These are phyloP conservation scores for Syzygium malaccense DNA, from an alignment of 441 rosid genomes.

Conservation along the genomic window DNA sequence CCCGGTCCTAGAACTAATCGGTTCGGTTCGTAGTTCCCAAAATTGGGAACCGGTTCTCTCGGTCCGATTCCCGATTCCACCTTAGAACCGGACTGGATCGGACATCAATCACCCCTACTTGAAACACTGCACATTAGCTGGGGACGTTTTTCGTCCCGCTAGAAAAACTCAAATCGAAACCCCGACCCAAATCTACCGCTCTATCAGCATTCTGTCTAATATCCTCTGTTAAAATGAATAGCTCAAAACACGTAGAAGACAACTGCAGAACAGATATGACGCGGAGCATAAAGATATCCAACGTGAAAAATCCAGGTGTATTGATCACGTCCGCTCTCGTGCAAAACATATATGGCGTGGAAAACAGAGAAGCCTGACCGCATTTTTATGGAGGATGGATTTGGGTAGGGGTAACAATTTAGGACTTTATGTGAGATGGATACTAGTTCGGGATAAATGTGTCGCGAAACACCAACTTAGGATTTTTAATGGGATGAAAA, in stretches of 20 bases:
- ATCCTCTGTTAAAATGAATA: neutral
- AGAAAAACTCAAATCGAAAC: neutral
- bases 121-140: neutral
- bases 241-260: rapidly evolving
- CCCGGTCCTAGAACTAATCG: too few species aligned
- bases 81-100: too few species aligned
- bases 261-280: neutral
- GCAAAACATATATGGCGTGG: neutral
- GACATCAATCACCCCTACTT: too few species aligned
- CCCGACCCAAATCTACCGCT: neutral
- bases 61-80: too few species aligned
- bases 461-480: rapidly evolving
- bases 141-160: neutral
- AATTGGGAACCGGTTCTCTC: too few species aligned
- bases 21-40: too few species aligned
- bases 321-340: neutral
- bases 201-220: neutral
- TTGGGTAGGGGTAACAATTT: neutral
- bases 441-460: rapidly evolving
- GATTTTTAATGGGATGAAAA: neutral
- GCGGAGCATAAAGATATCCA: neutral
- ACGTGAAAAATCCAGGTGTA: neutral
- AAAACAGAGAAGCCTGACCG: rapidly evolving
- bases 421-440: neutral
- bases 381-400: neutral